A percentile compares a stretch with the other conserved stretches of the same genome.
These are phyloP conservation scores for Neoboletus subvelutipes DNA, from an alignment of 768 basidiomycete species.

Conservation along the genomic window DNA sequence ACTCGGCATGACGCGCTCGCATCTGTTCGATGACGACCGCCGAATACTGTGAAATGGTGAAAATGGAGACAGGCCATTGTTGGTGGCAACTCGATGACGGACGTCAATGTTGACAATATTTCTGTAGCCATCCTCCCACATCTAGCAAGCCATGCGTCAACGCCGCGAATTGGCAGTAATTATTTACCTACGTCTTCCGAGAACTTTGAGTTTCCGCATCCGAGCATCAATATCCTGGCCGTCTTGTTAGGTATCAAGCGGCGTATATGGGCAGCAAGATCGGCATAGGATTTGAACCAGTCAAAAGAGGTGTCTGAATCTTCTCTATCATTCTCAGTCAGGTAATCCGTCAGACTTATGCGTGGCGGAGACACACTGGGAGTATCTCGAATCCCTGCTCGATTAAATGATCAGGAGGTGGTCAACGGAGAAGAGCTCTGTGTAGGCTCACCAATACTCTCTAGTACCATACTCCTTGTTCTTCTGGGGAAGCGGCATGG, in stretches of 20 bases:
- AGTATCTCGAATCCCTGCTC: constrained; percentile 66
- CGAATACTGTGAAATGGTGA: constrained; percentile 57
- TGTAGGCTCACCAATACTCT: constrained; percentile 59
- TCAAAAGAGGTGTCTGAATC: constrained; percentile 63
- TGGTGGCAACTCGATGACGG: constrained; percentile 19
- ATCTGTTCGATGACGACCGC: constrained; percentile 72
- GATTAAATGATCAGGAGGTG: not conserved
- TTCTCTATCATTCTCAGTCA: constrained; percentile 44
- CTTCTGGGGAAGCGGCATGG: constrained; percentile 49
- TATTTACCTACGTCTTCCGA: constrained; percentile 61
- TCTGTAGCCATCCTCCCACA: constrained; percentile 86
- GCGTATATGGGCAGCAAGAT: constrained; percentile 61
- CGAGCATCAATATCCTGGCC: constrained; percentile 72
- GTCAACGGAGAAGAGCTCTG: not conserved
- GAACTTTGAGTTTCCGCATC: constrained; percentile 80
- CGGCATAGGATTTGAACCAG: constrained; percentile 84
- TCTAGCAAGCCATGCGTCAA: constrained; percentile 42
- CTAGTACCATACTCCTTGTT: constrained; percentile 70
- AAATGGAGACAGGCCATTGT: not conserved
- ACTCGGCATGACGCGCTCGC: constrained; percentile 48
- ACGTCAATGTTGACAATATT: constrained; percentile 82
- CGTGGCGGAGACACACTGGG: constrained; percentile 44
- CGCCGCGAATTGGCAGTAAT: not conserved
- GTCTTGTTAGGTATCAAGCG: constrained; percentile 61
- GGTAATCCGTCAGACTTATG: not conserved